Base-by-base conservation (phyloP, 805 yeast genomes). In the Nakazawaea ambrosiae region DNA sequence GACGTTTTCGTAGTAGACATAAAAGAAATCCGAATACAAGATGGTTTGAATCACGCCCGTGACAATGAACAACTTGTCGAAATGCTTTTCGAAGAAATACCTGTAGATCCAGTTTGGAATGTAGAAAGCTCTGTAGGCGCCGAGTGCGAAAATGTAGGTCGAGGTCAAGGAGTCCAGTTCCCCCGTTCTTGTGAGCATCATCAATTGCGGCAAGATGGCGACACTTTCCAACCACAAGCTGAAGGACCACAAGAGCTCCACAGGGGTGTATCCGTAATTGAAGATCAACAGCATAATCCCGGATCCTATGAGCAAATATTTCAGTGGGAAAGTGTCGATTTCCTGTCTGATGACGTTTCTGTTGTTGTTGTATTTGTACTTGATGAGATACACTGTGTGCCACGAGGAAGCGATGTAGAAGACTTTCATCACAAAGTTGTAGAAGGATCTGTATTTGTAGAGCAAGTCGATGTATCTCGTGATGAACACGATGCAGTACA, bases 81-180 rank as follows among this genome's bases (percentile, higher is more conserved):
- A 65, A 45, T 69, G 66, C 18, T 66, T 72, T 46, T 83, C 90
- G 10, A 70, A 59, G 43, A 63, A 63, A 63, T 80, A 86, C 58
- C 97, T 76, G 71, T 88, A 92, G 47, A 88, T 57, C 98, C 98
- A 92, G 61, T 90, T 92, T 46, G 95, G 94, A 48, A 92, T 76
- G 57, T 92, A 92, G 36, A 92, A 66, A 0, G 90, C 83, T 48
- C 98, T 71, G 67, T 92, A 92, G 2, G 82, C 48, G 12, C 98
- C 98, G 54, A 92, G 66, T 1, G 97, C 95, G 58, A 90, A 89
- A 44, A 92, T 86, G 59, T 92, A 92, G 59, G 92, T 97, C 35
- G 81, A 73, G 3, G 97, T 92, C 53, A 92, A 69, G 44, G 84
- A 73, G 56, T 84, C 83, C 3, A 96, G 89, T 50, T 83, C 82